Percentiles rank a stretch among this genome's conserved stretches.
Conservation (phyloP, 2,329 filamentous ascomycete species). For the Pezicula rhizophila region DNA sequence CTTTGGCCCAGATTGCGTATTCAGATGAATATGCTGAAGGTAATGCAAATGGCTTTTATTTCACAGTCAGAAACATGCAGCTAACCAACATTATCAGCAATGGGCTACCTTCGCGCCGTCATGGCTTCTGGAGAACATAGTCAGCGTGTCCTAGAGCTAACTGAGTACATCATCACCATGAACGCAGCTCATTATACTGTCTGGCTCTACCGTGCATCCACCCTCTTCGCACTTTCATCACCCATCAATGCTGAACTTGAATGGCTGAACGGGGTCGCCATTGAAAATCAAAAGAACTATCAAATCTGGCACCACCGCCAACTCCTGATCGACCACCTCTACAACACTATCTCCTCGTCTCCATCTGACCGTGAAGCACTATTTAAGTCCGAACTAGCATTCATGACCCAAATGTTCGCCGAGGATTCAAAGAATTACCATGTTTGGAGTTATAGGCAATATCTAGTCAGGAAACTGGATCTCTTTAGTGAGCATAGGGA, state of each 20-base stretch:
- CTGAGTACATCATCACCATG: slow-evolving; percentile 82
- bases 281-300: slow-evolving; percentile 92
- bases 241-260: slow-evolving; percentile 51
- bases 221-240: slow-evolving; percentile 54
- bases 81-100: slow-evolving; percentile 44
- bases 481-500: slow-evolving; percentile 57
- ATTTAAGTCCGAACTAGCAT: slow-evolving; percentile 62
- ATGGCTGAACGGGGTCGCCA: slow-evolving; percentile 81
- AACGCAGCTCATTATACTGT: slow-evolving; percentile 98
- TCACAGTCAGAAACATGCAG: slow-evolving; percentile 1
- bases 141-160: slow-evolving; percentile 70
- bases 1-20: slow-evolving; percentile 90
- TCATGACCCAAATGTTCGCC: slow-evolving; percentile 74
- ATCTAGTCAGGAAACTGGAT: slow-evolving; percentile 57
- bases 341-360: slow-evolving; percentile 54
- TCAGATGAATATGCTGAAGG: slow-evolving; percentile 80
- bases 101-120: slow-evolving; percentile 86
- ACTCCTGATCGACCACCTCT: slow-evolving; percentile 55
- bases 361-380: slow-evolving; percentile 48
- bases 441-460: slow-evolving; percentile 92
- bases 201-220: slow-evolving; percentile 89
- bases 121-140: slow-evolving; percentile 87
- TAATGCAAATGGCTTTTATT: slow-evolving; percentile 25
- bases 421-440: slow-evolving; percentile 97
- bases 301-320: slow-evolving; percentile 87